phyloP scores from a whole-genome alignment of 192 early-diverging fungal genomes.

The Entomortierella beljakovae region DNA sequence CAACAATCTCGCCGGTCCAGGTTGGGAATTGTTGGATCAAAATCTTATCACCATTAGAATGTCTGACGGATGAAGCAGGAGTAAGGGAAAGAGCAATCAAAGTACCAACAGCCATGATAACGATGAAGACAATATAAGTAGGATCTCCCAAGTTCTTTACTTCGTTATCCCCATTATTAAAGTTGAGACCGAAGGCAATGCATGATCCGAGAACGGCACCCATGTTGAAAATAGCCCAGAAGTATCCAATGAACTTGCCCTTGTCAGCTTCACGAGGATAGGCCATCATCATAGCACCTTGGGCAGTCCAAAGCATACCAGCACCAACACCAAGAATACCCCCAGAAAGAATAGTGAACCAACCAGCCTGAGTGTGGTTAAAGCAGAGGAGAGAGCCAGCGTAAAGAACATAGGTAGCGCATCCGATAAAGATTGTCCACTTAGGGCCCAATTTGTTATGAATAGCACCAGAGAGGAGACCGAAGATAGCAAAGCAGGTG shows the following conservation, averaged over 20 bases:
- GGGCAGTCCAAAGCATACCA: conserved; percentile 80
- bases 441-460: conserved; percentile 85
- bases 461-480: conserved; percentile 78
- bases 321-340: conserved; percentile 86
- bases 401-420: conserved; percentile 80
- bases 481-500: conserved; percentile 82
- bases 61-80: conserved; percentile 68
- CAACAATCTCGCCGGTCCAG: conserved; percentile 63
- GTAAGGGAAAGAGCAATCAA: conserved; percentile 67
- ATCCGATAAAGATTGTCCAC: conserved; percentile 75
- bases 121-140: conserved; percentile 81
- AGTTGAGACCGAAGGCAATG: conserved; percentile 80
- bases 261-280: conserved; percentile 87
- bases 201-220: conserved; percentile 86
- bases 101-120: conserved; percentile 74
- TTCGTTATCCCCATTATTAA: conserved; percentile 57
- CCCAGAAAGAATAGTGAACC: conserved; percentile 79
- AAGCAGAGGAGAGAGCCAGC: conserved; percentile 79
- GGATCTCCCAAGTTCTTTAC: conserved; percentile 67
- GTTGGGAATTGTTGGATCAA: conserved; percentile 77
- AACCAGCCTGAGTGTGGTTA: conserved; percentile 66
- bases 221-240: conserved; percentile 89
- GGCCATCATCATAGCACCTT: conserved; percentile 88
- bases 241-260: conserved; percentile 83
- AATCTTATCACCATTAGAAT: conserved; percentile 77